Evolutionary conservation across 495 filamentous ascomycete genomes (phyloP), one percentile per base, ranked within the genome.

Genomic region (Trichodelitschia bisporula): DNA sequence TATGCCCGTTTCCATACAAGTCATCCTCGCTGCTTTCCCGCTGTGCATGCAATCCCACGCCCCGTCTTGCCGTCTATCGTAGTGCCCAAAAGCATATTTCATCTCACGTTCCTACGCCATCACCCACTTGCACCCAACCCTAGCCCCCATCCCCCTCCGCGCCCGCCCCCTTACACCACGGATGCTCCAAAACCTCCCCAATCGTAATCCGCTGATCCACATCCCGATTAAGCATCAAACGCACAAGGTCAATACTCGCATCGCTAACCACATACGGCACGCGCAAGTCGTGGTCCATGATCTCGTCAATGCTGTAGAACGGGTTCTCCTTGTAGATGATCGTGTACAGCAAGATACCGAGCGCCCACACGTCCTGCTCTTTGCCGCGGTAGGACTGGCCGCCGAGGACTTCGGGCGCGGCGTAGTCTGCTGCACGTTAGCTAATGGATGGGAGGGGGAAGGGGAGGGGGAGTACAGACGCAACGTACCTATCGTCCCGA

Each of bases 301-400:
- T 97, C 54, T 97, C 86, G 47, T 97, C 89, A 42, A 97, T 83
- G 48, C 77, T 90, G 61, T 97, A 97, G 55, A 97, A 97, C 2
- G 86, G 86, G 44, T 97, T 97, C 55, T 97, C 86, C 50, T 95
- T 95, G 60, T 95, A 97, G 39, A 92, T 74, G 40, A 97, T 91
- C 12, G 86, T 97, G 57, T 97, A 97, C 18, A 97, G 69, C 4
- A 95, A 61, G 39, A 97, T 93, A 13, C 86, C 86, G n/a, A 95
- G 64, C 10, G 86, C 86, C 86, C 86, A 97, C 32, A 95, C 80
- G 39, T 97, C 86, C 56, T 97, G 89, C 48, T 91, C 83, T 50
- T 83, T 89, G 42, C 86, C 86, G 37, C 76, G 69, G 53, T 97
- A 97, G 14, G 86, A 74, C 44, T 70, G 72, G 24, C 86, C 86